Percentiles rank a stretch among this genome's conserved stretches.
phyloP scores from a whole-genome alignment of 306 rosid genomes.

The Vigna hirtella region DNA sequence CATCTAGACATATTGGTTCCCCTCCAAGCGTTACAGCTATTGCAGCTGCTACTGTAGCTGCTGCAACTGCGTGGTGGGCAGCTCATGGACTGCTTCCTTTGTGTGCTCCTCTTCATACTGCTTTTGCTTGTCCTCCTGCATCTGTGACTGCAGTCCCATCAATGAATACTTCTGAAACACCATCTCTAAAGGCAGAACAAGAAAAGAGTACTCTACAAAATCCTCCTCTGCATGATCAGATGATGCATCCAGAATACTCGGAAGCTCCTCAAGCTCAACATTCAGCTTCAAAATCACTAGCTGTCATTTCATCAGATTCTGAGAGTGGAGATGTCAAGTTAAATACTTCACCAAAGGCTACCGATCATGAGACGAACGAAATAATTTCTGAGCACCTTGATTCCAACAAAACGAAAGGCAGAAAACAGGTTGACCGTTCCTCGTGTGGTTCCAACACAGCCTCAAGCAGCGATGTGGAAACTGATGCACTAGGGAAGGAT shows the following conservation, averaged over 20 bases:
- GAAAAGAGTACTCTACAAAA: conserved; percentile 57
- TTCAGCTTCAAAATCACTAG: conserved; percentile 65
- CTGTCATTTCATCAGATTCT: conserved; percentile 57
- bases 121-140: conserved; percentile 63
- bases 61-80: conserved; percentile 99
- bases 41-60: conserved; percentile 90
- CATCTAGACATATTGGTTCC: conserved; percentile 61
- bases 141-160: conserved; percentile 57
- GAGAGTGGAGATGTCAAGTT: conserved; percentile 68
- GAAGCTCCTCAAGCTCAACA: conserved; percentile 65
- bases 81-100: conserved; percentile 91
- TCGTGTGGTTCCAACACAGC: conserved; percentile 96
- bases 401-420: conserved; percentile 54
- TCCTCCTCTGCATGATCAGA: conserved; percentile 62
- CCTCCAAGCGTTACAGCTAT: conserved; percentile 81
- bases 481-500: conserved; percentile 77
- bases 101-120: conserved; percentile 77
- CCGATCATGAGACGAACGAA: conserved; percentile 55
- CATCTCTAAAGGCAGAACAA: conserved; percentile 50
- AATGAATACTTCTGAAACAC: conserved; percentile 56
- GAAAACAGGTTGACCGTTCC: conserved; percentile 86
- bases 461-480: conserved; percentile 89
- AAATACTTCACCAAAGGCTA: conserved; percentile 54
- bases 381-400: conserved; percentile 67
- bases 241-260: conserved; percentile 53